These are phyloP conservation scores for Crithidia bombi DNA, from an alignment of 208 protist genomes.

Conservation along the genomic window DNA sequence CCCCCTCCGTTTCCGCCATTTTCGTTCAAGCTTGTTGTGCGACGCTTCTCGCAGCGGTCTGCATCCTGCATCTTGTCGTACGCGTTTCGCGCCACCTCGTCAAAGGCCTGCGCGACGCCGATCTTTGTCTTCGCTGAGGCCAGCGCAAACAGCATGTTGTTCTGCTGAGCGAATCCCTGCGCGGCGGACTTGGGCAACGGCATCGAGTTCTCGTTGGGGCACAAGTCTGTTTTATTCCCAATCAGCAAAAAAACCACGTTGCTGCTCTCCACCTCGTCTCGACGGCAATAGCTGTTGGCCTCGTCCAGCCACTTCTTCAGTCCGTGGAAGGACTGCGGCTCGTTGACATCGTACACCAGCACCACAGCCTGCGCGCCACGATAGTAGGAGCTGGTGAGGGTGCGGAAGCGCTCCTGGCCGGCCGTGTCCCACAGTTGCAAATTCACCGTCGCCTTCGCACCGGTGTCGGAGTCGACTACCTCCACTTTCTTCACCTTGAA, in stretches of 20 bases:
- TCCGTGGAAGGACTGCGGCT: constrained; percentile 71
- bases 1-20: constrained; percentile 10
- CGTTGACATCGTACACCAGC: constrained; percentile 91
- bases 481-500: constrained; percentile 81
- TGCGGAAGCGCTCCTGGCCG: constrained; percentile 88
- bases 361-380: constrained; percentile 82
- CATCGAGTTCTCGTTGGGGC: constrained; percentile 45
- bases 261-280: constrained; percentile 35
- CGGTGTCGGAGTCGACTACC: constrained; percentile 57
- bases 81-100: constrained; percentile 71
- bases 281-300: constrained; percentile 57
- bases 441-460: constrained; percentile 68
- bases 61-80: constrained; percentile 54
- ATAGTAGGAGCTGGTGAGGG: constrained; percentile 84
- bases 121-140: constrained; percentile 79
- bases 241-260: constrained; percentile 78
- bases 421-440: constrained; percentile 92
- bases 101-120: constrained; percentile 81
- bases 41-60: constrained; percentile 28
- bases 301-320: constrained; percentile 83
- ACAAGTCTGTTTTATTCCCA: constrained; percentile 87
- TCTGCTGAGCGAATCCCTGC: constrained; percentile 65
- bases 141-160: constrained; percentile 87
- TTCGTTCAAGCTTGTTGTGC: constrained; percentile 22
- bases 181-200: constrained; percentile 53